Evolutionary conservation across 805 yeast genomes (phyloP).

Genomic region (Teunomyces tritomae): DNA sequence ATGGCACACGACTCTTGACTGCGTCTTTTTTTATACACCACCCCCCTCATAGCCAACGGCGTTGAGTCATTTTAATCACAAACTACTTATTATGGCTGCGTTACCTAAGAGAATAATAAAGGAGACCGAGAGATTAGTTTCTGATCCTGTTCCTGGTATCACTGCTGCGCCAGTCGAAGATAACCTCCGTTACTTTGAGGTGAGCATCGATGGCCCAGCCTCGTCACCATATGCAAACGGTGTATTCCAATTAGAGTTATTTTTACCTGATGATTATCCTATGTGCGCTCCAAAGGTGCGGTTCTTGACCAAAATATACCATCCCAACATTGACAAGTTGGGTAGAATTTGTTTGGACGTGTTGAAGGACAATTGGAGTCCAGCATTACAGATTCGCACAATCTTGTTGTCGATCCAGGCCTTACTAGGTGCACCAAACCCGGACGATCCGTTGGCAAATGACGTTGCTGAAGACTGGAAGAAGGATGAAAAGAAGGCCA

Average conservation of each 20-base stretch:
- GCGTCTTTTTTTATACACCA: not conserved
- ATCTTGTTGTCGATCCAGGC: conserved; percentile 91
- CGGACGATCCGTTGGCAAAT: conserved; percentile 96
- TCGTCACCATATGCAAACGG: conserved; percentile 87
- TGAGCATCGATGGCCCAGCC: conserved; percentile 85
- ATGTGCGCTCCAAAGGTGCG: conserved; percentile 97
- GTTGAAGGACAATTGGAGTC: conserved; percentile 94
- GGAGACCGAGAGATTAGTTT: conserved; percentile 89
- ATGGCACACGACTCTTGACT: not conserved
- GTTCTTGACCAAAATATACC: conserved; percentile 90
- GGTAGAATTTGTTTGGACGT: conserved; percentile 97
- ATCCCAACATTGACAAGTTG: conserved; percentile 92
- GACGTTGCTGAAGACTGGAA: conserved; percentile 98
- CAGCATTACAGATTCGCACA: conserved; percentile 94
- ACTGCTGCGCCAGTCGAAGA: conserved; percentile 92
- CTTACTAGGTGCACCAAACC: conserved; percentile 90
- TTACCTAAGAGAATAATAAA: conserved; percentile 92
- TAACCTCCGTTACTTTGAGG: conserved; percentile 89
- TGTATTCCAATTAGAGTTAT: conserved; percentile 79
- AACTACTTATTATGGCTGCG: conserved; percentile 41
- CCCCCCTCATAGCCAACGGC: not conserved
- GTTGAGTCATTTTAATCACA: not conserved
- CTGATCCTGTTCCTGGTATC: conserved; percentile 97
- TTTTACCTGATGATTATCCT: conserved; percentile 94
- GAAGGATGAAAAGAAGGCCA: conserved; percentile 75